Percentiles rank a stretch among this genome's conserved stretches.
phyloP scores from a whole-genome alignment of 2,329 filamentous ascomycete species.

The Colletotrichum lupini region DNA sequence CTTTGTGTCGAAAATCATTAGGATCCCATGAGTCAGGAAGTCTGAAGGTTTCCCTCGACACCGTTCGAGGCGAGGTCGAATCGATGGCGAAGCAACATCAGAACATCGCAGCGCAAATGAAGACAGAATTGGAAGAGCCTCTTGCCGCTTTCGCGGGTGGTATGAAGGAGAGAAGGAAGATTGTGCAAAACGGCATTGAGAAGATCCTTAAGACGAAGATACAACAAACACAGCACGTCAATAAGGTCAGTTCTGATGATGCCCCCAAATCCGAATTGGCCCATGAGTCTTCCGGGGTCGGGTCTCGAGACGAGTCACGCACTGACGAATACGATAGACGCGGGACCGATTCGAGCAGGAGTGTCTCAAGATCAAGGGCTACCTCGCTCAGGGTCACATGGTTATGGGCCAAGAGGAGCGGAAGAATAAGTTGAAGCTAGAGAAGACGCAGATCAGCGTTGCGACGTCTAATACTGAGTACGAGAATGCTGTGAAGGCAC shows the following conservation, averaged over 20 bases:
- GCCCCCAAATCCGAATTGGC: not conserved
- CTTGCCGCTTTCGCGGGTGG: conserved; percentile 90
- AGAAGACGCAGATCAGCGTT: conserved; percentile 97
- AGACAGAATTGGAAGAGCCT: conserved; percentile 93
- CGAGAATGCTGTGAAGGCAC: conserved; percentile 88
- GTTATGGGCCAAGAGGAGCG: conserved; percentile 99
- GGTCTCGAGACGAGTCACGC: not conserved
- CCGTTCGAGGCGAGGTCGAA: conserved; percentile 89
- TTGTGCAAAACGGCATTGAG: conserved; percentile 93
- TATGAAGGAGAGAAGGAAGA: conserved; percentile 97
- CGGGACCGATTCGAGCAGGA: conserved; percentile 97
- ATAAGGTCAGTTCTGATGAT: conserved; percentile 75
- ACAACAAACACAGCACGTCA: conserved; percentile 89
- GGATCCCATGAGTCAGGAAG: conserved; percentile 90
- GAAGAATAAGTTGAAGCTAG: conserved; percentile 98
- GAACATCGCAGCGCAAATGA: conserved; percentile 92
- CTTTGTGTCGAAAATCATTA: conserved; percentile 86
- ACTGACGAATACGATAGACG: conserved; percentile 62
- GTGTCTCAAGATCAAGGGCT: conserved; percentile 97
- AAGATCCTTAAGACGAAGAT: conserved; percentile 93
- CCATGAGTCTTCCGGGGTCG: not conserved
- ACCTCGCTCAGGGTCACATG: conserved; percentile 98
- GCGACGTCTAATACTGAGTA: conserved; percentile 93
- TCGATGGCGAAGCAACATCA: conserved; percentile 94
- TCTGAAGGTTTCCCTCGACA: conserved; percentile 85